phyloP scores from a whole-genome alignment of 2,329 filamentous ascomycete species.

The Coniochaeta sp. region DNA sequence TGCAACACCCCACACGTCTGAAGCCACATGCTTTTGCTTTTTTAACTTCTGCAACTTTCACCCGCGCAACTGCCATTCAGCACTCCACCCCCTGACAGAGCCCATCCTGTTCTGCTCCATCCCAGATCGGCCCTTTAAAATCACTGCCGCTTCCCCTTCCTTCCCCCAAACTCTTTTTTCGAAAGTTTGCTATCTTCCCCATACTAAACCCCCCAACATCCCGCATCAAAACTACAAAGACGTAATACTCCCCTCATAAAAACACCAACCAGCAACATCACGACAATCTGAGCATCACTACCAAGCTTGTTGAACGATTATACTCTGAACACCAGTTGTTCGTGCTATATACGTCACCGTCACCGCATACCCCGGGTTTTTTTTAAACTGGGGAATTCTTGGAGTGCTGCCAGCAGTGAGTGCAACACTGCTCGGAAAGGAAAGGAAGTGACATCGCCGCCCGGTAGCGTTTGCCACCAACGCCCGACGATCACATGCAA shows the following conservation, averaged over 20 bases:
- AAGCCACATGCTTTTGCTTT: slow-evolving; percentile 1
- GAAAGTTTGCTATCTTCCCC: slow-evolving; percentile 17
- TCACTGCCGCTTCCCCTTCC: slow-evolving; percentile 22
- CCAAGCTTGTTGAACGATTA: neutral
- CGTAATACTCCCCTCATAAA: neutral
- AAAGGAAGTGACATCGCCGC: neutral
- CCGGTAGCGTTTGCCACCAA: neutral
- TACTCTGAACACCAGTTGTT: neutral
- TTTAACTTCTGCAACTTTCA: neutral
- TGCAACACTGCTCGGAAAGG: neutral
- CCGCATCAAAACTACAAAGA: neutral
- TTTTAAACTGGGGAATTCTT: neutral
- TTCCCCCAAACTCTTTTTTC: slow-evolving; percentile 19
- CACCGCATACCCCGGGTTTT: neutral
- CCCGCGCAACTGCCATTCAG: neutral
- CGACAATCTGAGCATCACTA: neutral
- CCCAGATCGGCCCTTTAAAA: slow-evolving; percentile 23
- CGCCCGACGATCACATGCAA: slow-evolving; percentile 58
- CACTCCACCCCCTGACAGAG: neutral
- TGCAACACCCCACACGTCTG: neutral
- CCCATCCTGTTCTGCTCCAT: neutral
- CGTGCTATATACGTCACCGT: neutral
- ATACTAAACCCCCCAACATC: slow-evolving; percentile 6
- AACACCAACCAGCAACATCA: neutral
- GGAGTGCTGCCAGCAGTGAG: neutral